Evolutionary conservation across 23 red algal genomes (phyloP).

Genomic region (Porphyridium purpureum): DNA sequence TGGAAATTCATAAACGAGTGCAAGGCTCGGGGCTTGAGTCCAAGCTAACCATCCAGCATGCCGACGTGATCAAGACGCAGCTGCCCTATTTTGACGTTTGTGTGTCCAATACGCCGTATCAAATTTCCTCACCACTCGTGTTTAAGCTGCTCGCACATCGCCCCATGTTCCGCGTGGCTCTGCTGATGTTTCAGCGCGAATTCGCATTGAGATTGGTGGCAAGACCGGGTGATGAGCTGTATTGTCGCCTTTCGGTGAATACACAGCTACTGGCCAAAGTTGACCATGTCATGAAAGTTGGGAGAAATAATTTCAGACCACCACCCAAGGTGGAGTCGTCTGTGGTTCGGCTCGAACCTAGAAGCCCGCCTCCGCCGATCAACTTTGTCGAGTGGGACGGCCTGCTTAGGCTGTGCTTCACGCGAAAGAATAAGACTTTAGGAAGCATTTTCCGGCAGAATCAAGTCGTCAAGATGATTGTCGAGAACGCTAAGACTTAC

Average conservation of each 20-base stretch:
- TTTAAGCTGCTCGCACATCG: constrained; percentile 78
- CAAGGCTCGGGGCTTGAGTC: constrained; percentile 21
- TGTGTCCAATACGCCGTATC: constrained; percentile 97
- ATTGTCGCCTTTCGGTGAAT: constrained; percentile 86
- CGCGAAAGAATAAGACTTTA: constrained; percentile 77
- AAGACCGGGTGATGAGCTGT: constrained; percentile 70
- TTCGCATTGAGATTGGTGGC: constrained; percentile 81
- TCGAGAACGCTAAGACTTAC: constrained; percentile 12
- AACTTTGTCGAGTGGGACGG: constrained; percentile 89
- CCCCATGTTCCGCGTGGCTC: constrained; percentile 48
- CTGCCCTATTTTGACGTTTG: constrained; percentile 86
- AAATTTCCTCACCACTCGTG: constrained; percentile 92
- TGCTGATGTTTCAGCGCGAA: constrained; percentile 97
- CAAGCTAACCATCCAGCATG: constrained; percentile 40
- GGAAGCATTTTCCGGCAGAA: constrained; percentile 63
- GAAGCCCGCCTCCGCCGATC: constrained; percentile 46
- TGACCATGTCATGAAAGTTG: constrained; percentile 60
- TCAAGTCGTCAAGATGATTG: constrained; percentile 24
- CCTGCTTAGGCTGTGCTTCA: constrained; percentile 69
- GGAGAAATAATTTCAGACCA: constrained; percentile 86
- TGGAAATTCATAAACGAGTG: constrained; percentile 70
- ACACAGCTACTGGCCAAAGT: constrained; percentile 74
- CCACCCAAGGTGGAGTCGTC: constrained; percentile 87
- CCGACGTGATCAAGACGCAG: constrained; percentile 51
- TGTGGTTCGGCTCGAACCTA: constrained; percentile 73